Evolutionary conservation across 148 eudicot genomes (phyloP).

Genomic region (Rhododendron griersonianum): DNA sequence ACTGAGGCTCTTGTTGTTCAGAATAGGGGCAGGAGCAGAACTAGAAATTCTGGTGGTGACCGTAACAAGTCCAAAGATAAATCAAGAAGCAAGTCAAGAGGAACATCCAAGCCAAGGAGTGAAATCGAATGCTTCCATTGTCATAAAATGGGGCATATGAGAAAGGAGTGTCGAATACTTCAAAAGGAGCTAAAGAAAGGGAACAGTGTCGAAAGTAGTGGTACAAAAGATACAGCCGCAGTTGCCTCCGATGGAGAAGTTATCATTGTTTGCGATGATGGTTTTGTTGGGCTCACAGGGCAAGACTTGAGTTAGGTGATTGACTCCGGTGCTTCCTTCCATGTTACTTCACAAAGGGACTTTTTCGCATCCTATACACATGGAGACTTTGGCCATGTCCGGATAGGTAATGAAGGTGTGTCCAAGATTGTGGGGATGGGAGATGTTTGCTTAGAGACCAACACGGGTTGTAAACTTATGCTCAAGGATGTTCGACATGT

Average conservation of each 20-base stretch:
- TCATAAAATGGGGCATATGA: not conserved
- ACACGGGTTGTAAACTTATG: not conserved
- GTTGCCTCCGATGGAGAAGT: not conserved
- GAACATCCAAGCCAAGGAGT: too few relatives aligned
- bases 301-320: not conserved
- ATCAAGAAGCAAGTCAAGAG: not conserved
- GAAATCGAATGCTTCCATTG: not conserved
- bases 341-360: too few relatives aligned
- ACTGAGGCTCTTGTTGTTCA: not conserved
- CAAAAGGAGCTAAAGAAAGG: not conserved
- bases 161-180: not conserved
- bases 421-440: not conserved
- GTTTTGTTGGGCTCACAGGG: not conserved
- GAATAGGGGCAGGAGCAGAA: not conserved
- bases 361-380: not conserved
- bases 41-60: too few relatives aligned
- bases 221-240: not conserved
- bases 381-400: not conserved
- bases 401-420: not conserved
- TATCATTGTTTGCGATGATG: not conserved
- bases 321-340: not conserved
- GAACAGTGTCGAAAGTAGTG: too few relatives aligned
- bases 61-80: too few relatives aligned
- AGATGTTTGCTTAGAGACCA: not conserved
- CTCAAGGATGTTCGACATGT: not conserved